Conservation (phyloP, 2,329 filamentous ascomycete species). For the Fonsecaea pedrosoi region DNA sequence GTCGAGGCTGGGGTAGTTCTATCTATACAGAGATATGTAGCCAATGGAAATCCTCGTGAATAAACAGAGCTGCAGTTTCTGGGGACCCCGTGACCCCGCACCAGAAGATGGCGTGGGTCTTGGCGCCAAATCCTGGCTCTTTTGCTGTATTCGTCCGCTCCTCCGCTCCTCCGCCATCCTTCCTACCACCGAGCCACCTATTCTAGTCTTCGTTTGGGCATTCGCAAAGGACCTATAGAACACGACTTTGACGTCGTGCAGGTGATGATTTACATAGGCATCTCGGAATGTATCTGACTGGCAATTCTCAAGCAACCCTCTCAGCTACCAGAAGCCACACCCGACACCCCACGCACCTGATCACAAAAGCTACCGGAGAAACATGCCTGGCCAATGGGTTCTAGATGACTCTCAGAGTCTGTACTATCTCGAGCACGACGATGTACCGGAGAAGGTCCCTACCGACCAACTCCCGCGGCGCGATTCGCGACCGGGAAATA, state of each 20-base stretch:
- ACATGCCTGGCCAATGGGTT: slow-evolving; percentile 20
- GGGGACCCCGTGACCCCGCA: background rate
- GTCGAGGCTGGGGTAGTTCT: too few species aligned
- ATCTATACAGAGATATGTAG: too few species aligned
- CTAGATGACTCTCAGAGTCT: slow-evolving; percentile 20
- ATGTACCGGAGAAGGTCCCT: background rate
- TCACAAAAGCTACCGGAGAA: background rate
- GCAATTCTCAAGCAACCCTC: background rate
- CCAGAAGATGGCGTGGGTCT: background rate
- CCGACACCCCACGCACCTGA: background rate
- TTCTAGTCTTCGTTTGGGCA: background rate
- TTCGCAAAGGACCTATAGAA: background rate
- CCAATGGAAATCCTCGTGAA: background rate
- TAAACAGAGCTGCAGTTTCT: background rate
- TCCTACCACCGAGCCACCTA: background rate
- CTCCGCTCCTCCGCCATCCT: background rate
- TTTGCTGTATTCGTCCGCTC: background rate
- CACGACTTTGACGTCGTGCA: background rate
- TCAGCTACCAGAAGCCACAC: background rate
- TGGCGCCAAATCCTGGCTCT: background rate
- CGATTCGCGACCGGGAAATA: background rate
- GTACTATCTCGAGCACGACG: slow-evolving; percentile 15
- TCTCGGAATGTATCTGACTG: background rate
- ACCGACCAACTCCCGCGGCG: background rate
- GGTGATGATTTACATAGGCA: background rate